Percentiles rank a stretch among this genome's conserved stretches.
phyloP scores from a whole-genome alignment of 805 yeast genomes.

The Limtongia smithiae region DNA sequence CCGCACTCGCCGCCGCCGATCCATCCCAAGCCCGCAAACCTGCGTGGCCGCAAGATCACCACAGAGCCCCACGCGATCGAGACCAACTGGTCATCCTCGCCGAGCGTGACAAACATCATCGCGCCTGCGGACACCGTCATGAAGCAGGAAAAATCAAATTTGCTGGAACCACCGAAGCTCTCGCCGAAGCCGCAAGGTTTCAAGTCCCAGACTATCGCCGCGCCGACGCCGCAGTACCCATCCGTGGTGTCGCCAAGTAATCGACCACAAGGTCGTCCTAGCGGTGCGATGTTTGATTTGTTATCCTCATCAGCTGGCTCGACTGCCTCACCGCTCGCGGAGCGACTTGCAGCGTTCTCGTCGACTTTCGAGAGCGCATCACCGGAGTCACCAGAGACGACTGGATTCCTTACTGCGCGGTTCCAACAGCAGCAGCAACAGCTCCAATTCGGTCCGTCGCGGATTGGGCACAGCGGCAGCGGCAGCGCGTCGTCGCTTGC shows the following conservation, averaged over 20 bases:
- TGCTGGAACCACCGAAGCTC: conserved; percentile 18
- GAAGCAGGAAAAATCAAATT: neutral
- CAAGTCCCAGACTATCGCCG: conserved; percentile 10
- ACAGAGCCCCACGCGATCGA: conserved; percentile 15
- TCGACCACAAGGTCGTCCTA: neutral
- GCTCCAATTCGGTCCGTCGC: neutral
- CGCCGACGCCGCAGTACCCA: conserved; percentile 1
- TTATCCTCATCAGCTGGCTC: conserved; percentile 24
- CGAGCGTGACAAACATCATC: neutral
- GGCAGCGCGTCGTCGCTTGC: no score
- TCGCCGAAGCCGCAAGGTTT: conserved; percentile 22
- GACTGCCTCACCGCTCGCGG: conserved; percentile 20
- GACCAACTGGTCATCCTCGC: conserved; percentile 16
- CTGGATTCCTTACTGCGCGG: conserved; percentile 10
- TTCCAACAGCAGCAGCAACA: neutral
- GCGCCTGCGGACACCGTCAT: neutral
- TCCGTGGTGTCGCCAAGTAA: neutral
- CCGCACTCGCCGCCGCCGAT: conserved; percentile 29
- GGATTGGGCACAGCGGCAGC: no score
- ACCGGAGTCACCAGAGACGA: conserved; percentile 11
- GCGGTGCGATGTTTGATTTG: conserved; percentile 12
- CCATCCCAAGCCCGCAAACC: conserved; percentile 23
- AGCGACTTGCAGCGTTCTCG: conserved; percentile 21
- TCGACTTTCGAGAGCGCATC: conserved; percentile 20
- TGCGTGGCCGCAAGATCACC: conserved; percentile 17